A percentile compares a stretch with the other conserved stretches of the same genome.
These are phyloP conservation scores for Solidago caesia DNA, from an alignment of 129 eudicot genomes.

Conservation along the genomic window DNA sequence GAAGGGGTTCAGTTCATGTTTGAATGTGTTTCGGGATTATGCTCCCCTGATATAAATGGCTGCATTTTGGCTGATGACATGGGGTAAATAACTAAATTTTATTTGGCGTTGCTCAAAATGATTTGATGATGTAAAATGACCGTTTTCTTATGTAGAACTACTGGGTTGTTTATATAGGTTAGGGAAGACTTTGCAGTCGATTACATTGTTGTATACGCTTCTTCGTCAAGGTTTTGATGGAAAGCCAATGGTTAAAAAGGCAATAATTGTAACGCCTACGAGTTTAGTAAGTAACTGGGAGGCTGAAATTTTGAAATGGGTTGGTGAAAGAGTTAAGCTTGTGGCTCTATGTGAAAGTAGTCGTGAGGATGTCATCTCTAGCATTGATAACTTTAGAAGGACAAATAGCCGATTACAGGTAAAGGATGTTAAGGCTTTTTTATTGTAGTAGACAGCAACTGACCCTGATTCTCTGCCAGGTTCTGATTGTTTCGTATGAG, in stretches of 20 bases:
- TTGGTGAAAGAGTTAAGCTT: slow-evolving; percentile 87
- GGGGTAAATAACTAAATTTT: slow-evolving; percentile 72
- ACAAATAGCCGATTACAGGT: slow-evolving; percentile 68
- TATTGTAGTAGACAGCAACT: slow-evolving; percentile 28
- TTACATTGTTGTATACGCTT: slow-evolving; percentile 86
- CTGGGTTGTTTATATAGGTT: slow-evolving; percentile 48
- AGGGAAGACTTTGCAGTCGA: slow-evolving; percentile 98
- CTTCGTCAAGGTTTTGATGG: slow-evolving; percentile 96
- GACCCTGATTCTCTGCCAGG: slow-evolving; percentile 47
- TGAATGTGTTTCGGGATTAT: slow-evolving; percentile 84
- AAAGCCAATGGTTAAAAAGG: slow-evolving; percentile 88
- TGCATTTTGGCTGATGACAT: slow-evolving; percentile 99
- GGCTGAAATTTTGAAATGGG: slow-evolving; percentile 96
- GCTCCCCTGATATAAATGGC: slow-evolving; percentile 61
- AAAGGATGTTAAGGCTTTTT: slow-evolving; percentile 22
- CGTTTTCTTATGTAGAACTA: slow-evolving; percentile 14
- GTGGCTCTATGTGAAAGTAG: slow-evolving; percentile 97
- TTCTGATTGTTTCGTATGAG: slow-evolving; percentile 92
- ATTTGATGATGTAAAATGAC: slow-evolving; percentile 16
- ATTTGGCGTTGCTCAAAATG: neutral
- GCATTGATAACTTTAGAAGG: slow-evolving; percentile 73
- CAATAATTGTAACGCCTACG: slow-evolving; percentile 94
- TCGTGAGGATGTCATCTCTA: slow-evolving; percentile 77
- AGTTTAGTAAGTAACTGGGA: slow-evolving; percentile 99
- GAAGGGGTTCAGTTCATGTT: slow-evolving; percentile 99